Evolutionary conservation across 495 filamentous ascomycete species (phyloP).

Genomic region (Pyronema omphalodes): DNA sequence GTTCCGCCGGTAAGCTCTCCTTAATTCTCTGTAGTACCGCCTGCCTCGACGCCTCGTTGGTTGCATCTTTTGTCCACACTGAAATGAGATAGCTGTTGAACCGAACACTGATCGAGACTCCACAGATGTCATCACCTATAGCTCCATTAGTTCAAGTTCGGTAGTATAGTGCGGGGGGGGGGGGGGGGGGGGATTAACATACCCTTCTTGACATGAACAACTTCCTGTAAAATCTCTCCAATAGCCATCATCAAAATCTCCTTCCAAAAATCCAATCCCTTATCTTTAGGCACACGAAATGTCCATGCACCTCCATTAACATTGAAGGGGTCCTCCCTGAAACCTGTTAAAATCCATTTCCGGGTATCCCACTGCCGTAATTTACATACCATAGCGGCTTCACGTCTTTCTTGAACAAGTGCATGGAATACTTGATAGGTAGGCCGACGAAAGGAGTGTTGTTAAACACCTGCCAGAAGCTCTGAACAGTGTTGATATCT

Average conservation of each 20-base stretch:
- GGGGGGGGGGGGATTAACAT: conserved; percentile 17
- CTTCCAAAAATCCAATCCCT: conserved; percentile 58
- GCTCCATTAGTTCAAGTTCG: too few relatives aligned
- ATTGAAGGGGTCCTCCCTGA: conserved; percentile 61
- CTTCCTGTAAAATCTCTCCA: conserved; percentile 65
- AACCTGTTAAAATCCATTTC: not conserved
- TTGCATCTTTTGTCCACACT: conserved; percentile 72
- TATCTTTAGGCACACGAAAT: conserved; percentile 61
- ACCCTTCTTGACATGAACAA: conserved; percentile 42
- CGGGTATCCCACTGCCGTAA: not conserved
- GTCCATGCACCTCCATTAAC: conserved; percentile 66
- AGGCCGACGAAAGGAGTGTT: conserved; percentile 64
- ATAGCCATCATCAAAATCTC: conserved; percentile 64
- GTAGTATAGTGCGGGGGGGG: too few relatives aligned
- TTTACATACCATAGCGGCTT: conserved; percentile 50
- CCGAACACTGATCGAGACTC: conserved; percentile 50
- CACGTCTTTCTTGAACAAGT: conserved; percentile 75
- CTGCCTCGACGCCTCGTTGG: conserved; percentile 54
- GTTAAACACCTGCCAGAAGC: conserved; percentile 81
- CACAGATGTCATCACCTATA: conserved; percentile 61
- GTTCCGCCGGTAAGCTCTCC: conserved; percentile 44
- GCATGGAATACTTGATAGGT: conserved; percentile 62
- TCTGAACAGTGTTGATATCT: conserved; percentile 26
- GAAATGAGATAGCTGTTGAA: conserved; percentile 64
- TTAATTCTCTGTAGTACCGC: conserved; percentile 48